Evolutionary conservation across 2,329 filamentous ascomycete species (phyloP).

Genomic region (Davidsoniella australis): DNA sequence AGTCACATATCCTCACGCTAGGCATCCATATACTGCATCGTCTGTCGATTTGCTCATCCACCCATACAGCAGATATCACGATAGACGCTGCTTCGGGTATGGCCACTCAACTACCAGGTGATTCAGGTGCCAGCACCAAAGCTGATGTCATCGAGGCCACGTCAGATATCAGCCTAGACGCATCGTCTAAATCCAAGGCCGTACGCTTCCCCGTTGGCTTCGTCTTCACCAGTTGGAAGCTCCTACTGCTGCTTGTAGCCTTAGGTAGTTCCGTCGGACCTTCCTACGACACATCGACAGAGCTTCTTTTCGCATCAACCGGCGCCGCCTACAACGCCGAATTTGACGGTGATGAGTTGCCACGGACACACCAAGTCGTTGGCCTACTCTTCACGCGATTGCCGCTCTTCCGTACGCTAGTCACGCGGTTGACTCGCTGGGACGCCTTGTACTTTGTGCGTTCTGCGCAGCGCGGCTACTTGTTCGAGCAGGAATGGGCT

Average conservation of each 20-base stretch:
- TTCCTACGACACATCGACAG: conserved; percentile 66
- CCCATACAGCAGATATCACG: too few relatives aligned
- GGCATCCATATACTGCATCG: too few relatives aligned
- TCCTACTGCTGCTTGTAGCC: conserved; percentile 44
- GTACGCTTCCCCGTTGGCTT: conserved; percentile 15
- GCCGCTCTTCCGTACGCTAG: conserved; percentile 18
- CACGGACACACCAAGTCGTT: conserved; percentile 12
- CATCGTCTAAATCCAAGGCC: not conserved
- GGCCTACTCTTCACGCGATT: conserved; percentile 14
- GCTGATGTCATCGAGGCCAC: too few relatives aligned
- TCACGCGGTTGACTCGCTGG: conserved; percentile 53
- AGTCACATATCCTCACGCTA: too few relatives aligned
- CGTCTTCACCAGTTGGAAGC: conserved; percentile 50
- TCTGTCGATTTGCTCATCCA: too few relatives aligned
- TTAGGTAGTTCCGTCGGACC: conserved; percentile 30
- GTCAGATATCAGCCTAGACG: too few relatives aligned
- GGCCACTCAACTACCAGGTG: too few relatives aligned
- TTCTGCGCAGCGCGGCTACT: conserved; percentile 42
- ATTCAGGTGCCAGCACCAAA: too few relatives aligned
- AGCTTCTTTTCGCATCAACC: conserved; percentile 24
- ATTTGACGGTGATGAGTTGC: conserved; percentile 9
- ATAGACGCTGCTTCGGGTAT: too few relatives aligned
- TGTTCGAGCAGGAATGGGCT: conserved; percentile 75
- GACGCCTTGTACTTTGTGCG: conserved; percentile 64
- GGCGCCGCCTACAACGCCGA: conserved; percentile 23